These are phyloP conservation scores for Metschnikowia proteae DNA, from an alignment of 805 yeast species.

Conservation along the genomic window DNA sequence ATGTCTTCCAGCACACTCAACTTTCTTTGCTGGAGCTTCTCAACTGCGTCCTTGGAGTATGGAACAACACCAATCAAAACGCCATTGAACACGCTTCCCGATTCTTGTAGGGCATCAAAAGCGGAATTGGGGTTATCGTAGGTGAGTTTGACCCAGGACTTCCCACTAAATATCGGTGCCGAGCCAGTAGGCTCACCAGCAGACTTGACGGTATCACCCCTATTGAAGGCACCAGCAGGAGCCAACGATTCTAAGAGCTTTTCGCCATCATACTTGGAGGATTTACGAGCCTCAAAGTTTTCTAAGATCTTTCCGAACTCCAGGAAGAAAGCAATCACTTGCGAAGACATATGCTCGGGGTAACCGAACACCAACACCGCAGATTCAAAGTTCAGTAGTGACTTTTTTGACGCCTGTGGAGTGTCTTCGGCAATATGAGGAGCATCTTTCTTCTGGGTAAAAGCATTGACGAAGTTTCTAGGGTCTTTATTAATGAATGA, in stretches of 20 bases:
- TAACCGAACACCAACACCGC: constrained; percentile 88
- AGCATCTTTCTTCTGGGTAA: constrained; percentile 21
- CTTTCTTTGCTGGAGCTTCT: constrained; percentile 49
- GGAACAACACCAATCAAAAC: constrained; percentile 65
- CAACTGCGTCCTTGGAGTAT: constrained; percentile 56
- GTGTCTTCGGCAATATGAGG: constrained; percentile 10
- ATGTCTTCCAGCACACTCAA: constrained; percentile 45
- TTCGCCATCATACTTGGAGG: constrained; percentile 6
- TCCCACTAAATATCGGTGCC: constrained; percentile 75
- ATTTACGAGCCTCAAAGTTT: constrained; percentile 47
- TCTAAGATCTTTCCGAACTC: constrained; percentile 80
- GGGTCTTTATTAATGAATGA: constrained; percentile 48
- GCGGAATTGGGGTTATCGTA: constrained; percentile 75
- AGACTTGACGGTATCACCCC: background rate
- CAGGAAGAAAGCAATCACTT: constrained; percentile 66
- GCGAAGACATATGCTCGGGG: constrained; percentile 67
- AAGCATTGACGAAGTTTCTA: constrained; percentile 41
- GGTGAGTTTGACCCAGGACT: constrained; percentile 88
- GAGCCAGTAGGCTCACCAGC: constrained; percentile 2
- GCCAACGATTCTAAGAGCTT: constrained; percentile 9
- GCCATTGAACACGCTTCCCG: constrained; percentile 70
- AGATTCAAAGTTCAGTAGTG: constrained; percentile 41
- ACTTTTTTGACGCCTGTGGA: constrained; percentile 10
- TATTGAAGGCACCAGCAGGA: constrained; percentile 14
- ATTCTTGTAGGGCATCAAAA: constrained; percentile 77